Evolutionary conservation across 768 basidiomycete genomes (phyloP), one percentile per base, ranked within the genome.

Genomic region (Pleurotus eryngii): DNA sequence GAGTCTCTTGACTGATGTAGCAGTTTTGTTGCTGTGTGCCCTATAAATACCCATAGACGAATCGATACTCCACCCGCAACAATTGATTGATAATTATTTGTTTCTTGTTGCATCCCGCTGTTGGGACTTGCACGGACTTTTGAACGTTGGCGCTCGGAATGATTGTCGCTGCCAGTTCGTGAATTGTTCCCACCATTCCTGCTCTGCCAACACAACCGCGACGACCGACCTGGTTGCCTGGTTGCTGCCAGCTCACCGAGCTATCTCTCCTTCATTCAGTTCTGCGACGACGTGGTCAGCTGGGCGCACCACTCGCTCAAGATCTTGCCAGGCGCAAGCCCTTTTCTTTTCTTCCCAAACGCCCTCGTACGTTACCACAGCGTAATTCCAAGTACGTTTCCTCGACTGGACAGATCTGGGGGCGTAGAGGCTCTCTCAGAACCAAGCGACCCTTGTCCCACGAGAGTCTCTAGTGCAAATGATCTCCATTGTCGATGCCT

Each of bases 321-420:
- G 35, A 38, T 39, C 70, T 77, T 78, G 77, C 77, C 77, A 61
- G 75, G 77, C 64, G 76, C 77, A 77, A 75, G 68, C 47, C 60
- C 60, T 61, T 59, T 64, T 60, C 61, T 64, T 60, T 59, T 48
- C 50, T 65, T 62, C 57, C 59, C 57, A 35, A 8, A 40, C 24
- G 20, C 35, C 22, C 55, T 57, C 22, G 63, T 66, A 60, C 30
- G 26, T 26, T 35, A 49, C 12, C 49, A 49, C 49, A 61, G 59
- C 49, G 62, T 57, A 58, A 53, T 56, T 53, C 30, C 30, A 30
- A 30, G 9, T 8, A 30, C 30, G 30, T 35, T 61, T 57, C 57
- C 56, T 64, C 55, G 60, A 58, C 61, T 59, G 61, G 60, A 62
- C 57, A 27, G 45, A 58, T 50, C 46, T 9, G 47, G 20, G 20